Evolutionary conservation across 768 basidiomycete genomes (phyloP), one percentile per base, ranked within the genome.

Genomic region (Mycena sanguinolenta): DNA sequence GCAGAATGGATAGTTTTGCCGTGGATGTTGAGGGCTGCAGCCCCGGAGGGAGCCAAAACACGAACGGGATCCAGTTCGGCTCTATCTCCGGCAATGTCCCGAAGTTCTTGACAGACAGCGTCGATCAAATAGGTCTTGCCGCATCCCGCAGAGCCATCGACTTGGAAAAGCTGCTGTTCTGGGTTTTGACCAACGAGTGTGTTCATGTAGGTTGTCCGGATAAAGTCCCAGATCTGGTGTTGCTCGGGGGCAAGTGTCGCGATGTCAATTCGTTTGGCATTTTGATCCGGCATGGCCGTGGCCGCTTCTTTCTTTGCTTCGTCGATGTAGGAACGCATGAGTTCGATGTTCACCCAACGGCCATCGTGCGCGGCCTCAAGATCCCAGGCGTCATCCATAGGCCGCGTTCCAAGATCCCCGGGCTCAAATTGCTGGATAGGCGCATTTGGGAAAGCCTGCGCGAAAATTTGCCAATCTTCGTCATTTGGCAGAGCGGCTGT

Each of bases 111-210:
- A 25, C 49, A 60, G 1, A 70, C 55, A 7, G 69, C 57, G 30
- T 60, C 44, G 25, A 70, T 70, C 10, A 65, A 25, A n/a, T 70
- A 70, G 8, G 69, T 70, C 27, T 70, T 65, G 10, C 63, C 69
- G 36, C 69, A 70, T n/a, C 63, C 69, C 5, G 69, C 64, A 3
- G 69, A 58, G 8, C 69, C 62, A 23, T 70, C 62, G 36, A 70
- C 46, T 16, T 70, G 57, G 25, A 59, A 32, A 1, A 63, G 54
- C 4, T 4, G 12, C 16, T 42, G 42, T 17, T 9, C 4, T 13
- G 16, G 16, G 16, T 9, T 4, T 17, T 8, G 16, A 4, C 4
- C 4, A 4, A 4, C 4, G 7, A 42, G 16, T 4, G 19, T 42
- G 9, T 42, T 17, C 10, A 9, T 4, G 16, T 42, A 42, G 4